Evolutionary conservation across 495 filamentous ascomycete genomes (phyloP), one percentile per base, ranked within the genome.

Genomic region (Physcia stellaris): DNA sequence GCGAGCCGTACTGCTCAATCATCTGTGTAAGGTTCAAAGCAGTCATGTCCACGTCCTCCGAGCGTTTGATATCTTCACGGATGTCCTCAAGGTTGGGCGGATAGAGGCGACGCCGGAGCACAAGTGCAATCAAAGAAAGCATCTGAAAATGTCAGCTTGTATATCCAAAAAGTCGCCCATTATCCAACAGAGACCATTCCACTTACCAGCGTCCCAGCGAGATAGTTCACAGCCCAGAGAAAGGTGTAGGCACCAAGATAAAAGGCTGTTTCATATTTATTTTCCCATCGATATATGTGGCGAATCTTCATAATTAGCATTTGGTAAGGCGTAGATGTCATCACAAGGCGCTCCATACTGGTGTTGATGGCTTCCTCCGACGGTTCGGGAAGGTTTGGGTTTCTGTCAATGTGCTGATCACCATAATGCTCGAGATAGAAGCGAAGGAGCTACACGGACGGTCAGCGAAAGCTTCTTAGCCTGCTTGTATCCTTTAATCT

Each of bases 221-320:
- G 41, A 40, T 52, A 47, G 19, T 29, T 41, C n/a, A 51, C 32
- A 16, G 45, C 37, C 45, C 34, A 55, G 23, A 56, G 35, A 26
- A 56, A 35, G 13, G 52, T 32, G 39, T 59, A 60, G 35, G 28
- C 15, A 4, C 21, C 18, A 29, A 53, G 37, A 24, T 50, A 56
- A 33, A 43, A 38, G n/a, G 36, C 28, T 6, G 58, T 62, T 24
- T 55, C 48, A n/a, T 45, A 13, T 6, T 36, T 50, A 39, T 57
- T 39, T 23, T 61, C 52, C 62, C 59, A 64, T 6, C 49, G 52
- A 32, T 60, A 64, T 4, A 65, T 47, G 20, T 50, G 41, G 21
- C 56, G 45, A 11, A 54, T 35, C 12, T 58, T 46, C 35, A 61
- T 51, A 16, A 55, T 22, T 13, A 51, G 43, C 19, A 50, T 42